phyloP scores from a whole-genome alignment of 306 rosid species.

The Arachis stenosperma region DNA sequence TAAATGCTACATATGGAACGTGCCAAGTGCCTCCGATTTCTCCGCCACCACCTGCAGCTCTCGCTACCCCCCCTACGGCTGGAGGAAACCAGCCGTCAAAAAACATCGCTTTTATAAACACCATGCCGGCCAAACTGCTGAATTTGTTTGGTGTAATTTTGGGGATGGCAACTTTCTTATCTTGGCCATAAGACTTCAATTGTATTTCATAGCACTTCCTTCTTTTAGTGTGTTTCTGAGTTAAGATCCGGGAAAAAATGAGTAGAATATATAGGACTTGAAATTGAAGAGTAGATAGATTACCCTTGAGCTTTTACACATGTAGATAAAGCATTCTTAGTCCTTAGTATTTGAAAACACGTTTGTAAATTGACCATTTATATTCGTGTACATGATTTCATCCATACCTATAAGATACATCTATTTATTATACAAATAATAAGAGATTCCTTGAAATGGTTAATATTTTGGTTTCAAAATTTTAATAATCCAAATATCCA shows the following conservation, averaged over 20 bases:
- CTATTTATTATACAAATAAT: too few relatives aligned
- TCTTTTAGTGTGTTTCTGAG: slow-evolving; percentile 3
- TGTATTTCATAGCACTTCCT: neutral
- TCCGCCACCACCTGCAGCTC: slow-evolving; percentile 77
- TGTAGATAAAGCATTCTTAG: too few relatives aligned
- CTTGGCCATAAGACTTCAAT: slow-evolving; percentile 25
- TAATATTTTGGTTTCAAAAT: too few relatives aligned
- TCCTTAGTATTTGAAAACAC: neutral
- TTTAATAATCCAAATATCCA: too few relatives aligned
- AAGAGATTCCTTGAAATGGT: too few relatives aligned
- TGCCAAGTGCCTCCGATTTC: slow-evolving; percentile 65
- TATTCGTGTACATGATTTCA: neutral
- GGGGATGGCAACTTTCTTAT: slow-evolving; percentile 30
- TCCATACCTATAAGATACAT: too few relatives aligned
- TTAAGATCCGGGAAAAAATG: too few relatives aligned
- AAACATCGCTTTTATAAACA: slow-evolving; percentile 26
- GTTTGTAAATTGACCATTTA: neutral
- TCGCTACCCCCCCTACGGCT: neutral
- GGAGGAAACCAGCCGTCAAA: slow-evolving; percentile 6
- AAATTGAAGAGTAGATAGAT: too few relatives aligned
- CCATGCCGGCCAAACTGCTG: slow-evolving; percentile 38
- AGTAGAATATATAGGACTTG: too few relatives aligned
- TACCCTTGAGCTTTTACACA: neutral
- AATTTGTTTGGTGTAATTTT: slow-evolving; percentile 49
- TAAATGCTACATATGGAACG: slow-evolving; percentile 55